phyloP scores from a whole-genome alignment of 1,139 yeast genomes.

The Hanseniaspora uvarum region DNA sequence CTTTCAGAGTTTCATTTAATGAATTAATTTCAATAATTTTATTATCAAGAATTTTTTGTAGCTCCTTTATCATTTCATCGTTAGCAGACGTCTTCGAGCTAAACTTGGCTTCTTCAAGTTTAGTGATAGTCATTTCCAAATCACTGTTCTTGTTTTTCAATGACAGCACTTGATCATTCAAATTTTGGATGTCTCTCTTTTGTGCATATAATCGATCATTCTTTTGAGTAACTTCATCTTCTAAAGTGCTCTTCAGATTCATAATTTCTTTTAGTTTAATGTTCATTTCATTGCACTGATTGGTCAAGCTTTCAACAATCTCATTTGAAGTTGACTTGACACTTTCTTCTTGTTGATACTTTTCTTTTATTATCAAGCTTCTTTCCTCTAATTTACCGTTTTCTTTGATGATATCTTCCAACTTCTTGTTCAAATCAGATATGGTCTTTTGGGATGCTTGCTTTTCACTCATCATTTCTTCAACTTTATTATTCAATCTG shows the following conservation, averaged over 20 bases:
- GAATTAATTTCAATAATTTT: conserved; percentile 30
- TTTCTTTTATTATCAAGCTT: conserved; percentile 42
- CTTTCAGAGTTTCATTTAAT: conserved; percentile 25
- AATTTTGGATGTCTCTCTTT: conserved; percentile 67
- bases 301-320: conserved; percentile 49
- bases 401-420: conserved; percentile 41
- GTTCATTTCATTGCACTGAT: conserved; percentile 68
- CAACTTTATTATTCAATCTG: conserved; percentile 27
- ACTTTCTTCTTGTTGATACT: conserved; percentile 41
- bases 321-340: conserved; percentile 42
- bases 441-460: conserved; percentile 35
- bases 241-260: conserved; percentile 52
- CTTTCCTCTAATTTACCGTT: conserved; percentile 45
- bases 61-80: conserved; percentile 41
- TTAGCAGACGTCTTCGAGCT: conserved; percentile 50
- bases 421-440: conserved; percentile 38
- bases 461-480: conserved; percentile 32
- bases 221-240: conserved; percentile 70
- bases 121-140: neutral
- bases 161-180: conserved; percentile 43
- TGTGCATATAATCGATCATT: conserved; percentile 66
- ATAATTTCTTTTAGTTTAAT: conserved; percentile 59
- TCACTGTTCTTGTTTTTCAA: conserved; percentile 54
- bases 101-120: conserved; percentile 30
- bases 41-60: conserved; percentile 35